Conservation (phyloP, 805 yeast genomes). For the Pichia cabralensis region DNA sequence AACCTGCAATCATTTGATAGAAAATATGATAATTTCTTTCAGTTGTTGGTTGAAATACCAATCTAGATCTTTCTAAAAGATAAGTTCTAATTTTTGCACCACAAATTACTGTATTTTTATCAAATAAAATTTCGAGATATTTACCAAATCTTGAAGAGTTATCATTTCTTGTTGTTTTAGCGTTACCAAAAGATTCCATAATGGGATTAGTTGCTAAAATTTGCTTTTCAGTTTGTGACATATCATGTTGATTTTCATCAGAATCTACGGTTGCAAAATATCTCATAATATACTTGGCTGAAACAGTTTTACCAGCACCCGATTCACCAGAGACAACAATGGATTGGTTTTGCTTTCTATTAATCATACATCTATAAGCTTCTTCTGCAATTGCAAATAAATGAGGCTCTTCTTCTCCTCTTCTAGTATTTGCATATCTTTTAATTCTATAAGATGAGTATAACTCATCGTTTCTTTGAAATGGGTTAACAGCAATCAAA, state of each 20-base stretch:
- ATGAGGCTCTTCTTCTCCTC: constrained; percentile 96
- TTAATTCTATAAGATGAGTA: constrained; percentile 90
- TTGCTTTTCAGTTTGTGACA: constrained; percentile 88
- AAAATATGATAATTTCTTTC: constrained; percentile 95
- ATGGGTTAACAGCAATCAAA: constrained; percentile 91
- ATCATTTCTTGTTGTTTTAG: constrained; percentile 94
- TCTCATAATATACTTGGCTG: constrained; percentile 95
- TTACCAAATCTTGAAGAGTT: constrained; percentile 97
- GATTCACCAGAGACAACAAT: constrained; percentile 96
- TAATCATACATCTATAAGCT: constrained; percentile 90
- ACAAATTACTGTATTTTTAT: constrained; percentile 62
- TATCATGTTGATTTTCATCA: constrained; percentile 40
- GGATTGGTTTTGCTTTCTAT: constrained; percentile 79
- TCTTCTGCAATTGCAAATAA: constrained; percentile 96
- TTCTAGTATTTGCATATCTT: constrained; percentile 83
- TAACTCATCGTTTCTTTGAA: constrained; percentile 82
- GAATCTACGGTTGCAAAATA: constrained; percentile 90
- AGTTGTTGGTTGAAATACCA: constrained; percentile 83
- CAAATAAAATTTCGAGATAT: constrained; percentile 84
- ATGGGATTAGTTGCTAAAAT: constrained; percentile 95
- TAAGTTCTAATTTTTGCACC: constrained; percentile 95
- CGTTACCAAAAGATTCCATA: constrained; percentile 98
- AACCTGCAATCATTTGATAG: constrained; percentile 78
- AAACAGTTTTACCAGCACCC: constrained; percentile 97
- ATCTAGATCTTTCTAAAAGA: constrained; percentile 83